Base-by-base conservation (phyloP, 768 basidiomycete species). In the Polyporus arcularius region DNA sequence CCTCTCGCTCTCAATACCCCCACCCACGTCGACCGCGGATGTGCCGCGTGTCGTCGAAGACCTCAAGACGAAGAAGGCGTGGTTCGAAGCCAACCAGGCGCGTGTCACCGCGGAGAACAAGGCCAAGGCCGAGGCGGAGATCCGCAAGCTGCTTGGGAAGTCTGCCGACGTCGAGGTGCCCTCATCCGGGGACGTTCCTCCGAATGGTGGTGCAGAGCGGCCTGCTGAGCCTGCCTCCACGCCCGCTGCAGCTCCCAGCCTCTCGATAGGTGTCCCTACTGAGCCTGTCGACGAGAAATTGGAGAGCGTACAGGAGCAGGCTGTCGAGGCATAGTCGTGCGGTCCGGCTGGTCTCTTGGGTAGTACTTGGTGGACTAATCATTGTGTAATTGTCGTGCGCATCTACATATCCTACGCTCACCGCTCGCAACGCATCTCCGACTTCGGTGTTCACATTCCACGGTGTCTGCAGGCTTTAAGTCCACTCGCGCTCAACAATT, bases 81-180 rank as follows among this genome's bases (percentile, higher is more conserved):
- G 95, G 94, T 97, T 86, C 69, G 87, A 90, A 72, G 96, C 92
- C 35, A 98, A 98, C 76, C 94, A 96, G 74, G 84, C 83, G 30
- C 85, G 85, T 26, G 84, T 83, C 63, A 94, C 92, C 2, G 82
- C 84, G 4, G 90, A 92, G 70, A 91, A 92, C 66, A 78, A 94
- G 53, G 84, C 86, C 41, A 90, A 90, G 75, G 93, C 89, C 12
- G 89, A 94, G 72, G 82, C 80, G 14, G 84, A 89, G 64, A 90
- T 94, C 70, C 76, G 82, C 66, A 84, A 84, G 53, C 79, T 93
- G n/a, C 53, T 65, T 4, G 70, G 41, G 57, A 82, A 83, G 67
- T 45, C 59, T 30, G 69, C 75, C 46, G 71, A 73, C 57, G 63
- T 61, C 14, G 73, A 60, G n/a, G 76, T 74, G 4, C 64, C 66